These are phyloP conservation scores for Juncus inflexus DNA, from an alignment of 176 grass and related monocot genomes.

Conservation along the genomic window DNA sequence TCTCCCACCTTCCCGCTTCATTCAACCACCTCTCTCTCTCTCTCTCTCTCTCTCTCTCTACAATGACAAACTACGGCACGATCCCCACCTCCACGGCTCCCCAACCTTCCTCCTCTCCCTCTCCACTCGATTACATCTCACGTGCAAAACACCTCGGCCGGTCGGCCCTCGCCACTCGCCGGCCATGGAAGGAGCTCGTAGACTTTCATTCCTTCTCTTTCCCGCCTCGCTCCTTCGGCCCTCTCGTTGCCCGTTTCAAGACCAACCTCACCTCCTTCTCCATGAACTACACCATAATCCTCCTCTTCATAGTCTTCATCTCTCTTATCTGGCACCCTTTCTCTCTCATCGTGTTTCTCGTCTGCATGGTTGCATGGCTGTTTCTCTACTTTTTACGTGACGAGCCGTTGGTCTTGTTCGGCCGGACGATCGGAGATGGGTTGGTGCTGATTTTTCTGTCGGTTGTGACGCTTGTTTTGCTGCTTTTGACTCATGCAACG, in stretches of 20 bases:
- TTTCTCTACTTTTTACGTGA: slow-evolving; percentile 88
- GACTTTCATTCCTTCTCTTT: slow-evolving; percentile 39
- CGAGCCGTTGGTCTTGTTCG: slow-evolving; percentile 36
- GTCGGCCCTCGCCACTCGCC: slow-evolving; percentile 37
- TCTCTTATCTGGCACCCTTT: slow-evolving; percentile 71
- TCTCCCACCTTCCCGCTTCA: background rate
- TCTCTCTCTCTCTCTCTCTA: slow-evolving; percentile 6
- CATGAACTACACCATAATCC: slow-evolving; percentile 75
- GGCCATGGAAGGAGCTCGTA: slow-evolving; percentile 57
- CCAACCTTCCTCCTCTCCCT: slow-evolving; percentile 10
- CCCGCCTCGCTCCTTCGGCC: slow-evolving; percentile 38
- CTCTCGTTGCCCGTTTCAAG: slow-evolving; percentile 47
- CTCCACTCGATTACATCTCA: slow-evolving; percentile 41
- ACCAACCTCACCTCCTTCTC: slow-evolving; percentile 64
- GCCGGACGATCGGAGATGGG: slow-evolving; percentile 22
- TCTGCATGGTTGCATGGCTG: slow-evolving; percentile 61
- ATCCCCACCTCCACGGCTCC: slow-evolving; percentile 20
- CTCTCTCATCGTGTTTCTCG: slow-evolving; percentile 86
- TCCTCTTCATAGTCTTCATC: slow-evolving; percentile 56
- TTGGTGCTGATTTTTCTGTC: slow-evolving; percentile 22
- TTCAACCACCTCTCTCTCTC: background rate
- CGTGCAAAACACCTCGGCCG: slow-evolving; percentile 34
- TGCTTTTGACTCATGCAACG: slow-evolving; percentile 28
- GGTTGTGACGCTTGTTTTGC: slow-evolving; percentile 13
- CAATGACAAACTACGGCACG: slow-evolving; percentile 18